phyloP scores from a whole-genome alignment of 805 yeast genomes.

The Wickerhamiella australiensis region DNA sequence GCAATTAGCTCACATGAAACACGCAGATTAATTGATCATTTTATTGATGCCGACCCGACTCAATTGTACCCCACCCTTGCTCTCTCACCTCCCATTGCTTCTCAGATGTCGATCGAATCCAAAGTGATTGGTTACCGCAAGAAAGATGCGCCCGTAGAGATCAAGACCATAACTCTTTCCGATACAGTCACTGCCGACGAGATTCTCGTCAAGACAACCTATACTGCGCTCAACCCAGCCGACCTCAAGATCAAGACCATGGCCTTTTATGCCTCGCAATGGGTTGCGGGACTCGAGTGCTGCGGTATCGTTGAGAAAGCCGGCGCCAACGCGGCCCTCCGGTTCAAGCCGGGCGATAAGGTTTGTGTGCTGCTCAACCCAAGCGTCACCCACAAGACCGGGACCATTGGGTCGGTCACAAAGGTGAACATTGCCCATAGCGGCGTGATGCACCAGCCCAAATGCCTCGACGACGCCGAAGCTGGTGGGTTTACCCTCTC shows the following conservation, averaged over 20 bases:
- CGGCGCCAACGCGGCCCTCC: conserved; percentile 34
- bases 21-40: too few relatives aligned
- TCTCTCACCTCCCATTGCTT: background rate
- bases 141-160: conserved; percentile 1
- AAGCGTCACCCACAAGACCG: background rate
- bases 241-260: conserved; percentile 36
- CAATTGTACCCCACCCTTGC: background rate
- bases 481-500: conserved; percentile 60
- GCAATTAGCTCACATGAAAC: too few relatives aligned
- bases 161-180: background rate
- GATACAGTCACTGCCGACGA: conserved; percentile 31
- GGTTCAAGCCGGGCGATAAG: conserved; percentile 43
- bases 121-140: conserved; percentile 4
- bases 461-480: conserved; percentile 36
- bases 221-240: conserved; percentile 52
- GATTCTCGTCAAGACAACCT: conserved; percentile 46
- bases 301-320: conserved; percentile 47
- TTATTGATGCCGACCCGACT: background rate
- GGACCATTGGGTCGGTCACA: background rate
- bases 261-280: background rate
- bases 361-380: conserved; percentile 41
- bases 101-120: background rate
- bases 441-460: conserved; percentile 38
- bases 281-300: conserved; percentile 46
- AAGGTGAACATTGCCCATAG: conserved; percentile 26